A percentile compares a stretch with the other conserved stretches of the same genome.
Conservation (phyloP, 257 asterid species). For the Plantago major region DNA sequence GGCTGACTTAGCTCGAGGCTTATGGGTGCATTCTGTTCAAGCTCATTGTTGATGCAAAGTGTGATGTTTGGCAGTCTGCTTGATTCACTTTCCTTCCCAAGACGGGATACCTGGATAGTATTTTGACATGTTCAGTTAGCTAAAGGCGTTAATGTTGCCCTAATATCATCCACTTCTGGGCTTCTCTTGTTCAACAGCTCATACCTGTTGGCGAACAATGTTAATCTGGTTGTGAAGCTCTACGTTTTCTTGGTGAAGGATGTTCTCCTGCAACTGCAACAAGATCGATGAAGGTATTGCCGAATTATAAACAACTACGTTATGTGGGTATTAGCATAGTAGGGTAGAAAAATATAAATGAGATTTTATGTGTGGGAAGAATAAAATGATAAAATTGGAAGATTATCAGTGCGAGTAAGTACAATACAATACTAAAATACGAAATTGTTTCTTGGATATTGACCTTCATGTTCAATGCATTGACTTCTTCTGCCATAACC, state of each 20-base stretch:
- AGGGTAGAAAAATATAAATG: too few relatives aligned
- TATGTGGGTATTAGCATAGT: too few relatives aligned
- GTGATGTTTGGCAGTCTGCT: slow-evolving; percentile 17
- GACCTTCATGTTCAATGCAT: slow-evolving; percentile 49
- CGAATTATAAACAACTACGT: too few relatives aligned
- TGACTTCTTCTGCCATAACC: slow-evolving; percentile 44
- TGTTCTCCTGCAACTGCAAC: slow-evolving; percentile 31
- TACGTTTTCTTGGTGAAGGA: slow-evolving; percentile 46
- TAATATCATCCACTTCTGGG: not conserved
- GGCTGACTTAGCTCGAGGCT: slow-evolving; percentile 47
- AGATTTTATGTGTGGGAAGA: too few relatives aligned
- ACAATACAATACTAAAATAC: slow-evolving; percentile 2
- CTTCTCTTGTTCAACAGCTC: slow-evolving; percentile 3
- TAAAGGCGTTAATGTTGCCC: not conserved
- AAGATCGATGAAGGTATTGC: slow-evolving; percentile 10
- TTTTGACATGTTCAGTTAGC: slow-evolving; percentile 1
- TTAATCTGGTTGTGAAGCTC: too few relatives aligned
- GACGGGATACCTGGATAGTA: slow-evolving; percentile 32
- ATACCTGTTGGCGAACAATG: too few relatives aligned
- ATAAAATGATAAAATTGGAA: too few relatives aligned
- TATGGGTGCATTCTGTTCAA: slow-evolving; percentile 30
- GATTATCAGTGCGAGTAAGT: not conserved
- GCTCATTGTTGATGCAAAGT: slow-evolving; percentile 24
- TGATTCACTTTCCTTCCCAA: slow-evolving; percentile 23
- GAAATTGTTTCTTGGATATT: slow-evolving; percentile 12